Conservation (phyloP, 148 eudicot species). For the Vaccinium darrowii region DNA sequence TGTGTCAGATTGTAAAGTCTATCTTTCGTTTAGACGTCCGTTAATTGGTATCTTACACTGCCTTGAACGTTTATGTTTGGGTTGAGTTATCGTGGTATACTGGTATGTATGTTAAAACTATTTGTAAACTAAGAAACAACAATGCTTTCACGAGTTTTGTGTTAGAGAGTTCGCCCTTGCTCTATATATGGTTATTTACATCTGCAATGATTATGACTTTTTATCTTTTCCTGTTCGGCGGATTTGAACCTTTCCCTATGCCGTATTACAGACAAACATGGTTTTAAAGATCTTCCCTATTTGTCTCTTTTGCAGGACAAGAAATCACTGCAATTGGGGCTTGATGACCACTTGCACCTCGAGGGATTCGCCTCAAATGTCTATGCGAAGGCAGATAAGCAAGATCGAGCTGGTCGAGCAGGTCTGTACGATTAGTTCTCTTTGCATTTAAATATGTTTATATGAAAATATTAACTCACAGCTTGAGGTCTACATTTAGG, state of each 20-base stretch:
- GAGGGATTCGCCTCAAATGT: conserved; percentile 87
- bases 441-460: conserved; percentile 12
- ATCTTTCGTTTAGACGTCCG: too few relatives aligned
- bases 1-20: too few relatives aligned
- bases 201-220: neutral
- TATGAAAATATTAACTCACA: neutral
- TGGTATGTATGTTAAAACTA: too few relatives aligned
- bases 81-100: too few relatives aligned
- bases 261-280: neutral
- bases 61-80: too few relatives aligned
- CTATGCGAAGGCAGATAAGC: conserved; percentile 91
- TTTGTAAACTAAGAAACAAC: neutral
- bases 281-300: neutral
- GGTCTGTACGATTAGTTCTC: conserved; percentile 57
- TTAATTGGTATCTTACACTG: too few relatives aligned
- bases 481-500: conserved; percentile 9
- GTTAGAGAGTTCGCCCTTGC: neutral
- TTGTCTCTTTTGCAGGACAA: conserved; percentile 57
- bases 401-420: conserved; percentile 94
- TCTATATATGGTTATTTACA: neutral
- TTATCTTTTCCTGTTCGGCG: neutral
- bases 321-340: conserved; percentile 60
- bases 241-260: neutral
- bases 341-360: conserved; percentile 78
- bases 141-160: neutral